phyloP scores from a whole-genome alignment of 345 rosid species.

The Bruguiera gymnorhiza region DNA sequence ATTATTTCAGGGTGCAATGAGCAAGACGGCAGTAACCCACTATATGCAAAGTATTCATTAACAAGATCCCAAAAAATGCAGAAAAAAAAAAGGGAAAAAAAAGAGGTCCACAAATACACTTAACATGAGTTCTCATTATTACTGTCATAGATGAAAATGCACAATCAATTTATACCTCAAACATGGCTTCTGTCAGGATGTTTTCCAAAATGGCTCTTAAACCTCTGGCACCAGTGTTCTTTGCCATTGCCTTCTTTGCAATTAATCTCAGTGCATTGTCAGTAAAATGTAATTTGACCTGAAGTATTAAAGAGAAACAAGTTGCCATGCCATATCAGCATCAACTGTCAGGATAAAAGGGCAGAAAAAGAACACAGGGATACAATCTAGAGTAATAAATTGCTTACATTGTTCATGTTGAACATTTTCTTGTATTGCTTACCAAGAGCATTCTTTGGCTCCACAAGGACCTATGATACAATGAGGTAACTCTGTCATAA shows the following conservation, averaged over 20 bases:
- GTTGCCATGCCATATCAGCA: not conserved
- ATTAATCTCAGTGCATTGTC: constrained; percentile 69
- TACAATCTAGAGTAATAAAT: not conserved
- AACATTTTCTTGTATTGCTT: constrained; percentile 91
- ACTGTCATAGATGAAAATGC: not conserved
- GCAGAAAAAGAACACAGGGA: not conserved
- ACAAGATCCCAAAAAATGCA: not conserved
- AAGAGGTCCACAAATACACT: not conserved
- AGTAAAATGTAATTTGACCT: constrained; percentile 83
- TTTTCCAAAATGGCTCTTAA: constrained; percentile 83
- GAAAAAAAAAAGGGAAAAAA: not conserved
- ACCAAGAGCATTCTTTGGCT: constrained; percentile 89
- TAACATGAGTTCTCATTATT: not conserved
- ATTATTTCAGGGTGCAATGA: not conserved
- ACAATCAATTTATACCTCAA: constrained; percentile 52
- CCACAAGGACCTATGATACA: constrained; percentile 61
- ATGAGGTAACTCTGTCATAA: constrained; percentile 3
- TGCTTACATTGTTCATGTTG: constrained; percentile 76
- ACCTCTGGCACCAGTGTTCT: constrained; percentile 92
- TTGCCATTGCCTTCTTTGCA: constrained; percentile 76
- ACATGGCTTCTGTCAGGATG: constrained; percentile 91
- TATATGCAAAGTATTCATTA: not conserved
- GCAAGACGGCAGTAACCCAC: not conserved
- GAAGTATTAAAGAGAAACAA: constrained; percentile 27
- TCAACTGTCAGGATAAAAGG: not conserved